These are phyloP conservation scores for Hevea brasiliensis DNA, from an alignment of 345 rosid species.

Conservation along the genomic window DNA sequence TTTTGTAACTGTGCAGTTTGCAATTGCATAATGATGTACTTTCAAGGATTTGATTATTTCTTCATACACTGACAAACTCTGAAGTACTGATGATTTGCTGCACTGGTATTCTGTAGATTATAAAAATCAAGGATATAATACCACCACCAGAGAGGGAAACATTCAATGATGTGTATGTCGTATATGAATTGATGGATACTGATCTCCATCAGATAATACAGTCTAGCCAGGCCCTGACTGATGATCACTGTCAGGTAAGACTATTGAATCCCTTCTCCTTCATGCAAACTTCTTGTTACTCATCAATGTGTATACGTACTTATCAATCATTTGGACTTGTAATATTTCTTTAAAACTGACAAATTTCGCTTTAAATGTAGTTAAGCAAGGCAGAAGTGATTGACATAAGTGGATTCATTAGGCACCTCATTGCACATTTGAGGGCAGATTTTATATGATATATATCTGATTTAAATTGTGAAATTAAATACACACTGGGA, in stretches of 20 bases:
- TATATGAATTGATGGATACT: constrained; percentile 29
- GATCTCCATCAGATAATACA: constrained; percentile 26
- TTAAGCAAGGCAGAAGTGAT: background rate
- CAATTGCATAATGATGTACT: background rate
- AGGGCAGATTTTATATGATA: background rate
- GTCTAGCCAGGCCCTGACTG: constrained; percentile 22
- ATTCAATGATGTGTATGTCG: constrained; percentile 26
- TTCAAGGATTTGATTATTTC: background rate
- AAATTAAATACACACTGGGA: no score
- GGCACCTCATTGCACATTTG: background rate
- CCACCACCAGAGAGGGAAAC: constrained; percentile 22
- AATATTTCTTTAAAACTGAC: background rate
- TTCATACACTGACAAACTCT: background rate
- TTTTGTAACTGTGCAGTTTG: background rate
- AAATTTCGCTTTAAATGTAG: background rate
- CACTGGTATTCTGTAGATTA: constrained; percentile 14
- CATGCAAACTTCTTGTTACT: background rate
- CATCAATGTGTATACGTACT: no score
- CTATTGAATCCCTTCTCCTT: background rate
- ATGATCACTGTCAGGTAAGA: constrained; percentile 27
- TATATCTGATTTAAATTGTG: no score
- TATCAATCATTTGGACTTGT: no score
- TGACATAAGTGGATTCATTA: background rate
- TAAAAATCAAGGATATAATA: constrained; percentile 29
- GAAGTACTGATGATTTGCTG: background rate